Evolutionary conservation across 176 grass and related monocot genomes (phyloP).

Genomic region (maize (Zea mays)): Zm-B73-REFERENCE-NAM-5.0 NC_050098.1:184856001-184856500

Average conservation of each 20-base stretch:
- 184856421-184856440: neutral
- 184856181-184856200: neutral
- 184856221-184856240: neutral
- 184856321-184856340: neutral
- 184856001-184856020: neutral
- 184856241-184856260: neutral
- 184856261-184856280: neutral
- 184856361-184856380: no score
- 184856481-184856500: neutral
- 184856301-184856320: slow-evolving; percentile 5
- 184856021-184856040: neutral
- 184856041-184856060: slow-evolving; percentile 2
- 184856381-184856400: neutral
- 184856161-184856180: neutral
- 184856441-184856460: neutral
- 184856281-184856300: neutral
- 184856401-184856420: neutral
- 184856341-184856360: no score
- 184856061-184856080: neutral
- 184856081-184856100: neutral
- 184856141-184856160: neutral
- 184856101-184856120: neutral
- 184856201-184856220: slow-evolving; percentile 1
- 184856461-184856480: neutral
- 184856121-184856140: neutral